Conservation (phyloP, 2,329 filamentous ascomycete genomes). For the Penicillium sp. region DNA sequence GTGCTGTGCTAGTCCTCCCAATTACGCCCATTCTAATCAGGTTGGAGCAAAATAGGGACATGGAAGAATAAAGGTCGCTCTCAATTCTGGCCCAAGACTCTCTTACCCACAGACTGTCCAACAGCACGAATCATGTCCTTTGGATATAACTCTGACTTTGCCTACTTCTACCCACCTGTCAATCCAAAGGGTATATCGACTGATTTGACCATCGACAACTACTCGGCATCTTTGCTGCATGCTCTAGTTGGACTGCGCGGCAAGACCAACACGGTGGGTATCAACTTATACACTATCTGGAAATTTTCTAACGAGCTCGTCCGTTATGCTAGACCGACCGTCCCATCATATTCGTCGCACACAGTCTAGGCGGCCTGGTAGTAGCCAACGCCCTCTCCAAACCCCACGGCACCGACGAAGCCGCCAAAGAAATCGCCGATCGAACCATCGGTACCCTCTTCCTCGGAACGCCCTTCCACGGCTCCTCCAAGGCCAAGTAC, state of each 20-base stretch:
- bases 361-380: neutral
- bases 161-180: neutral
- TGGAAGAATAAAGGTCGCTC: neutral
- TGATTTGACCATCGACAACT: neutral
- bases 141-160: conserved; percentile 1
- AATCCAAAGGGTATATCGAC: neutral
- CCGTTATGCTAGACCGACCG: neutral
- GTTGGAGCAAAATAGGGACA: neutral
- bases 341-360: conserved; percentile 2
- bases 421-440: neutral
- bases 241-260: neutral
- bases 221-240: conserved; percentile 1
- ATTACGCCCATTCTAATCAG: neutral
- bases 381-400: neutral
- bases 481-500: neutral
- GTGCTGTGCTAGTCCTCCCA: neutral
- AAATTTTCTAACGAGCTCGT: neutral
- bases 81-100: conserved; percentile 6
- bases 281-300: neutral
- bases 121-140: conserved; percentile 2
- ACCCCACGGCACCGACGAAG: neutral
- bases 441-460: neutral
- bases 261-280: neutral
- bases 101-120: neutral
- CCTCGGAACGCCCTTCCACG: neutral